Conservation (phyloP, 257 asterid genomes). For the Petrea volubilis region DNA sequence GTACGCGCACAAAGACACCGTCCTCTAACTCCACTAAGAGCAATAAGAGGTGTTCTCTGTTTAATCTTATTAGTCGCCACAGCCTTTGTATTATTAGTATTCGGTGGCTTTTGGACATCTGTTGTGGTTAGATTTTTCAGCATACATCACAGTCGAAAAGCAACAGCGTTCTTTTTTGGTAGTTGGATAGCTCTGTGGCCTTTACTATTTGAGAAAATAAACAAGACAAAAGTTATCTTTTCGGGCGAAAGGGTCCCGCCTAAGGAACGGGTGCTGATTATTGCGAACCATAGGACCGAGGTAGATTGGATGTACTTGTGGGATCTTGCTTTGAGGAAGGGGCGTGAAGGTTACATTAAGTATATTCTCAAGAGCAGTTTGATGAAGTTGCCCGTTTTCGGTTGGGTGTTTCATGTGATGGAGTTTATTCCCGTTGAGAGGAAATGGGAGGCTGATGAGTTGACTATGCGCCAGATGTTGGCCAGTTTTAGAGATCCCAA, state of each 20-base stretch:
- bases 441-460: constrained; percentile 85
- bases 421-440: constrained; percentile 92
- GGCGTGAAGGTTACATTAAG: constrained; percentile 63
- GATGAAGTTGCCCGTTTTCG: constrained; percentile 86
- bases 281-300: constrained; percentile 89
- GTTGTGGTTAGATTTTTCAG: constrained; percentile 55
- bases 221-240: constrained; percentile 74
- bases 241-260: constrained; percentile 76
- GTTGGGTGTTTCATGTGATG: constrained; percentile 83
- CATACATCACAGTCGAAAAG: constrained; percentile 63
- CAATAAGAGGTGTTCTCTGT: constrained; percentile 66
- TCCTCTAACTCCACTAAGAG: constrained; percentile 53
- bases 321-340: constrained; percentile 86
- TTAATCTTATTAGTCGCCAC: constrained; percentile 53
- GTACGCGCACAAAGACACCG: constrained; percentile 48
- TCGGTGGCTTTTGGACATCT: constrained; percentile 67
- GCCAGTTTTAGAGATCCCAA: constrained; percentile 53
- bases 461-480: constrained; percentile 53
- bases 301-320: constrained; percentile 98
- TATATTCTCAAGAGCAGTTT: constrained; percentile 83
- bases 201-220: constrained; percentile 73
- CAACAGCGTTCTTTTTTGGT: constrained; percentile 66
- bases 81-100: constrained; percentile 74
- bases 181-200: constrained; percentile 95
- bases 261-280: constrained; percentile 63